These are phyloP conservation scores for Kodamaea hsintzibuensis DNA, from an alignment of 805 yeast species.

Conservation along the genomic window DNA sequence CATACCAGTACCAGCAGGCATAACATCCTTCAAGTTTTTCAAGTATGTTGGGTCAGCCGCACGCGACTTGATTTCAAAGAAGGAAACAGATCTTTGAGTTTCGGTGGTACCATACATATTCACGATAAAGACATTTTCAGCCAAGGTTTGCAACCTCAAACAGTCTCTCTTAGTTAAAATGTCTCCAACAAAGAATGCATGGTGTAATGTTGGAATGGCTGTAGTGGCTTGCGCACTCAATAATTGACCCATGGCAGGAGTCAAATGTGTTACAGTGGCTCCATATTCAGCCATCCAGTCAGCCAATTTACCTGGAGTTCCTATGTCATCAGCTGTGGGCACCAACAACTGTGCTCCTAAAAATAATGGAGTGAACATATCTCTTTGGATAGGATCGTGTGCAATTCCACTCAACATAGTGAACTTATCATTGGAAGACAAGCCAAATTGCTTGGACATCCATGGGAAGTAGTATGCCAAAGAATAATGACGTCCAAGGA, in stretches of 20 bases:
- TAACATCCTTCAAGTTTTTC: slow-evolving; percentile 84
- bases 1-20: slow-evolving; percentile 99
- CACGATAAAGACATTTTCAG: slow-evolving; percentile 84
- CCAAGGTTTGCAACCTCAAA: slow-evolving; percentile 85
- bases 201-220: slow-evolving; percentile 81
- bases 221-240: slow-evolving; percentile 93
- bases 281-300: slow-evolving; percentile 93
- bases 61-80: slow-evolving; percentile 81
- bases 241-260: slow-evolving; percentile 99
- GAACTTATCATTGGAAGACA: slow-evolving; percentile 79
- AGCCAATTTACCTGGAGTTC: slow-evolving; percentile 96
- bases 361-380: slow-evolving; percentile 96
- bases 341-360: slow-evolving; percentile 91
- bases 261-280: slow-evolving; percentile 94
- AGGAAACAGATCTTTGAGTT: slow-evolving; percentile 97
- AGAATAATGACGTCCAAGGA: slow-evolving; percentile 94
- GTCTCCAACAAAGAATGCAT: slow-evolving; percentile 98
- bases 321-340: slow-evolving; percentile 96
- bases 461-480: slow-evolving; percentile 97
- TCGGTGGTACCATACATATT: slow-evolving; percentile 99
- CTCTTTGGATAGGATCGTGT: slow-evolving; percentile 99
- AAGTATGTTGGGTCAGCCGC: slow-evolving; percentile 68
- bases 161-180: slow-evolving; percentile 97
- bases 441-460: slow-evolving; percentile 88
- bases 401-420: slow-evolving; percentile 99